A percentile compares a stretch with the other conserved stretches of the same genome.
These are phyloP conservation scores for Lentinula sp. DNA, from an alignment of 768 basidiomycete species.

Conservation along the genomic window DNA sequence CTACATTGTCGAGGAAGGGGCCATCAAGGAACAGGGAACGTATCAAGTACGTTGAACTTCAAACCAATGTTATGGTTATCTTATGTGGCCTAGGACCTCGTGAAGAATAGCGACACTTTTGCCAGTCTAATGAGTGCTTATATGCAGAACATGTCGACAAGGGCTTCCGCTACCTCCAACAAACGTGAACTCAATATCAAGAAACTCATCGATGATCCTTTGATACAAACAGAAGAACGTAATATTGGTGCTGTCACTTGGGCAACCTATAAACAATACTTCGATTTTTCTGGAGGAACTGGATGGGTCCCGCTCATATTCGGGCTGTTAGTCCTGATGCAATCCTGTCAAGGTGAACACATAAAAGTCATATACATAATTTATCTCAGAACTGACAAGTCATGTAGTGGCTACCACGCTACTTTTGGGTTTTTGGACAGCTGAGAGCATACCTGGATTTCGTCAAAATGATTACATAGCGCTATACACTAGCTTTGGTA, in stretches of 20 bases:
- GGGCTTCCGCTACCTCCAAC: conserved; percentile 7
- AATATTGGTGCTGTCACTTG: conserved; percentile 46
- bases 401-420: conserved; percentile 54
- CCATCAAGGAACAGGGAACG: conserved; percentile 57
- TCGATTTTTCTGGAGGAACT: conserved; percentile 40
- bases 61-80: not conserved
- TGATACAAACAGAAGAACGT: conserved; percentile 55
- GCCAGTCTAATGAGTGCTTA: conserved; percentile 51
- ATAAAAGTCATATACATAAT: not conserved
- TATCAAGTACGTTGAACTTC: conserved; percentile 33
- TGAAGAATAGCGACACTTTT: conserved; percentile 36
- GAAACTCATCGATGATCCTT: not conserved
- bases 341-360: conserved; percentile 41
- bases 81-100: conserved; percentile 30
- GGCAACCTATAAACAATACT: conserved; percentile 42
- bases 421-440: conserved; percentile 72
- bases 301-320: conserved; percentile 42
- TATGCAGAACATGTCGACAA: conserved; percentile 27
- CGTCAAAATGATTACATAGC: conserved; percentile 65
- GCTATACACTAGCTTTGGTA: conserved; percentile 41
- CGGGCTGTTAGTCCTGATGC: conserved; percentile 34
- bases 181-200: conserved; percentile 16
- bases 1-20: conserved; percentile 54
- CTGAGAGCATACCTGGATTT: conserved; percentile 46
- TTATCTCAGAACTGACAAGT: not conserved